phyloP scores from a whole-genome alignment of 805 yeast species.

The Hanseniaspora mollemarum region DNA sequence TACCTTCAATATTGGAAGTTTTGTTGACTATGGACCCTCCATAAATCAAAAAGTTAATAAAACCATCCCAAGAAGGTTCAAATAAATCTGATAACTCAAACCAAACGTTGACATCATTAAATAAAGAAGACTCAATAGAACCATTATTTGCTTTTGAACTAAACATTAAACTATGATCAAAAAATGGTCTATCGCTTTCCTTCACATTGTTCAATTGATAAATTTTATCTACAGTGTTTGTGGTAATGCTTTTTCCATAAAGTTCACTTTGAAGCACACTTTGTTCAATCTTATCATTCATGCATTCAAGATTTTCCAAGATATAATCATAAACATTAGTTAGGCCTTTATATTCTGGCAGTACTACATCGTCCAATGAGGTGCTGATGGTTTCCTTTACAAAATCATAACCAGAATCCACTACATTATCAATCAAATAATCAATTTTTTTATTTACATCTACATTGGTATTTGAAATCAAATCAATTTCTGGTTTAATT shows the following conservation, averaged over 20 bases:
- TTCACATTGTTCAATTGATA: conserved; percentile 49
- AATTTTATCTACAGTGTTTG: conserved; percentile 49
- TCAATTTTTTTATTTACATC: conserved; percentile 50
- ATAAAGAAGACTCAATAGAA: conserved; percentile 33
- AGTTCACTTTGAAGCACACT: conserved; percentile 57
- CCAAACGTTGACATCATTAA: conserved; percentile 1
- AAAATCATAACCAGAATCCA: conserved; percentile 46
- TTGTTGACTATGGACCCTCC: conserved; percentile 19
- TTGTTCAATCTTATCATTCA: conserved; percentile 53
- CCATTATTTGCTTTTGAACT: not conserved
- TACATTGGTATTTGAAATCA: conserved; percentile 40
- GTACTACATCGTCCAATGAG: conserved; percentile 39
- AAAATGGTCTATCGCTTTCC: conserved; percentile 56
- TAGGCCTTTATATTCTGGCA: conserved; percentile 45
- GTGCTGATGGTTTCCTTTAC: conserved; percentile 43
- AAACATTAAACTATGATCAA: conserved; percentile 67
- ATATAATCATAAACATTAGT: conserved; percentile 61
- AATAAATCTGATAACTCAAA: conserved; percentile 64
- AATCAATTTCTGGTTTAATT: conserved; percentile 55
- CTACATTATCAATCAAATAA: conserved; percentile 48
- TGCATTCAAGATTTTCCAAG: conserved; percentile 49
- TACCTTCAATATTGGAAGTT: not conserved
- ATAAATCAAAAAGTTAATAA: conserved; percentile 31
- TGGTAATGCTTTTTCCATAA: conserved; percentile 52
- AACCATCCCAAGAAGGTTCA: conserved; percentile 60